Evolutionary conservation across 768 basidiomycete genomes (phyloP), one percentile per base, ranked within the genome.

Genomic region (Russula ochroleuca): DNA sequence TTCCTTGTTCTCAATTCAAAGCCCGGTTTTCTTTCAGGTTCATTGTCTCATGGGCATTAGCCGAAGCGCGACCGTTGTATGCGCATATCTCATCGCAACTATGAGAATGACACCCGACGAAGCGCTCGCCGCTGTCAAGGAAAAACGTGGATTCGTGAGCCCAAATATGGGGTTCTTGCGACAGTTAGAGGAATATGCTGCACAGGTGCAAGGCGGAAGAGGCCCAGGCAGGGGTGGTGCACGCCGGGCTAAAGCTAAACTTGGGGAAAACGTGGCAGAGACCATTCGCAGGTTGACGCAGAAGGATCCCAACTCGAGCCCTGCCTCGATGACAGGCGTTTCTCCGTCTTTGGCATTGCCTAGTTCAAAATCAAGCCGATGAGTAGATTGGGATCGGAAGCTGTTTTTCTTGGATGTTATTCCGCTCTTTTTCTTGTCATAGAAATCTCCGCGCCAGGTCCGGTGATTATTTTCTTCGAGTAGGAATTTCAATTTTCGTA

Each of bases 31-130:
- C 14, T 14, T 52, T 35, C 33, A 90, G 88, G 87, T 92, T 15
- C 90, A 92, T 72, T 92, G 90, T 72, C 73, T 85, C 49, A 83
- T 85, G 73, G 90, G 90, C 45, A 79, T 91, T 59, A 89, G 87
- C 67, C 81, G 90, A 28, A 88, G 87, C 49, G 82, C 90, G 0
- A 90, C 88, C 3, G 81, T 91, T 47, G 84, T 91, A 4, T 87
- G 87, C 67, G 90, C 88, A 57, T 92, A 90, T 74, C 75, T 75
- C 55, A 67, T 76, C 57, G 73, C 69, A 5, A 66, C 71, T 33
- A 65, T 37, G 43, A 23, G 41, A 38, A 72, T 75, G 72, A 69
- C 73, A 17, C 61, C 71, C 43, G 41, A 66, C 21, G 67, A 71
- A 28, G 73, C 75, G n/a, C 60, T 75, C 37, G 52, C 50, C n/a